Conservation (phyloP, 495 filamentous ascomycete species). For the Aspergillus homomorphus region DNA sequence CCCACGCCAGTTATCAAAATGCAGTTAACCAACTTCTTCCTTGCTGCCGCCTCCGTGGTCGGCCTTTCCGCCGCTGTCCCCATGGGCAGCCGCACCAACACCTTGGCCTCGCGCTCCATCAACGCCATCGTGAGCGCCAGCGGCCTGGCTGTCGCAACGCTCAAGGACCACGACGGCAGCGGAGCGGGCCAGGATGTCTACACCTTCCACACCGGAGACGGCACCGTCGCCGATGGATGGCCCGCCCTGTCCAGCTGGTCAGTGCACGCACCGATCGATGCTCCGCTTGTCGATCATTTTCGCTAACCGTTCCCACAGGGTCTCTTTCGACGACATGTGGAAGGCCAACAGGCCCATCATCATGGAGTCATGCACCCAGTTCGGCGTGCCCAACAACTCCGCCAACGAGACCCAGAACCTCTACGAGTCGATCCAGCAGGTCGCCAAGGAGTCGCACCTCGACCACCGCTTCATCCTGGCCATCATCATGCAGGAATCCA, state of each 20-base stretch:
- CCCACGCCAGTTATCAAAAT: neutral
- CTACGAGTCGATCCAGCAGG: neutral
- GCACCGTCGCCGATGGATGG: neutral
- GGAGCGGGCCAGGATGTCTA: neutral
- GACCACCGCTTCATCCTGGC: neutral
- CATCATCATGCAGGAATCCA: neutral
- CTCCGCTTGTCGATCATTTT: too few relatives aligned
- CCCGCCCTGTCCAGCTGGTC: neutral
- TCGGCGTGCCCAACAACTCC: neutral
- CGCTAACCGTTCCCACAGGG: too few relatives aligned
- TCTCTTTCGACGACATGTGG: neutral
- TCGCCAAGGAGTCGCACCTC: neutral
- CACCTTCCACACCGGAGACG: neutral
- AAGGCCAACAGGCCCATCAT: neutral
- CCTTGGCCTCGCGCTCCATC: neutral
- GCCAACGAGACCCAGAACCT: neutral
- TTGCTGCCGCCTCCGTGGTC: neutral
- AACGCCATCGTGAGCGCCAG: neutral
- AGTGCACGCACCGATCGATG: too few relatives aligned
- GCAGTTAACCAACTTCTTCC: neutral
- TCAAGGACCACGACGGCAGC: neutral
- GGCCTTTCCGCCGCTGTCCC: neutral
- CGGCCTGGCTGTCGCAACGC: neutral
- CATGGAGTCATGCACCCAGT: neutral
- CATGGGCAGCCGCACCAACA: neutral